Percentiles rank a stretch among this genome's conserved stretches.
Evolutionary conservation across 805 yeast genomes (phyloP).

Genomic region (Candida boleticola): DNA sequence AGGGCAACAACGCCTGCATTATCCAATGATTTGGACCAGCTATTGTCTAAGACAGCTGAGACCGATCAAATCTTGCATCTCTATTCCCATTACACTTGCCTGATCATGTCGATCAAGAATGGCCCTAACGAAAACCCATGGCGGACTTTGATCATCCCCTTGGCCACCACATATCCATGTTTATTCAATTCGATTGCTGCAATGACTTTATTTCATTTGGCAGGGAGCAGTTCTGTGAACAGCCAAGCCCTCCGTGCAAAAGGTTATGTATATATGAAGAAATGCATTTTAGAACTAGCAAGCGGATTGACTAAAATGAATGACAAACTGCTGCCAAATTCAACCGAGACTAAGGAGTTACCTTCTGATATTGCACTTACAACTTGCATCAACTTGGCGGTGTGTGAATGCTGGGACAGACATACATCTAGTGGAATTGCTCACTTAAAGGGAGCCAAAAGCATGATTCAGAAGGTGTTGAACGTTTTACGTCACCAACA

Average conservation of each 20-base stretch:
- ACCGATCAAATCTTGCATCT: slow-evolving; percentile 35
- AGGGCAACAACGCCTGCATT: neutral
- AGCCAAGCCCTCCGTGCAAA: slow-evolving; percentile 43
- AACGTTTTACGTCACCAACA: slow-evolving; percentile 24
- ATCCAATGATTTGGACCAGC: slow-evolving; percentile 4
- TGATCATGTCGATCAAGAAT: slow-evolving; percentile 59
- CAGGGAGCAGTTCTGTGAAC: slow-evolving; percentile 40
- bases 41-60: slow-evolving; percentile 26
- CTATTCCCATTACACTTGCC: slow-evolving; percentile 36
- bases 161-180: slow-evolving; percentile 54
- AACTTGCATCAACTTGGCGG: slow-evolving; percentile 60
- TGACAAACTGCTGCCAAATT: slow-evolving; percentile 18
- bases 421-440: slow-evolving; percentile 67
- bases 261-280: slow-evolving; percentile 59
- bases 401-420: slow-evolving; percentile 68
- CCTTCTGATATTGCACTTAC: slow-evolving; percentile 68
- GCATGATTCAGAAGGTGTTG: slow-evolving; percentile 52
- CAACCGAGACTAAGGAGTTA: slow-evolving; percentile 20
- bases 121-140: slow-evolving; percentile 70
- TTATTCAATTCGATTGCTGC: slow-evolving; percentile 63
- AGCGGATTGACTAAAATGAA: slow-evolving; percentile 44
- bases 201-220: slow-evolving; percentile 61
- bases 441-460: slow-evolving; percentile 64
- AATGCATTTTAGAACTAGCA: slow-evolving; percentile 57
- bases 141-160: slow-evolving; percentile 56